These are phyloP conservation scores for Diaporthe sp. DNA, from an alignment of 2,329 filamentous ascomycete genomes.

Conservation along the genomic window DNA sequence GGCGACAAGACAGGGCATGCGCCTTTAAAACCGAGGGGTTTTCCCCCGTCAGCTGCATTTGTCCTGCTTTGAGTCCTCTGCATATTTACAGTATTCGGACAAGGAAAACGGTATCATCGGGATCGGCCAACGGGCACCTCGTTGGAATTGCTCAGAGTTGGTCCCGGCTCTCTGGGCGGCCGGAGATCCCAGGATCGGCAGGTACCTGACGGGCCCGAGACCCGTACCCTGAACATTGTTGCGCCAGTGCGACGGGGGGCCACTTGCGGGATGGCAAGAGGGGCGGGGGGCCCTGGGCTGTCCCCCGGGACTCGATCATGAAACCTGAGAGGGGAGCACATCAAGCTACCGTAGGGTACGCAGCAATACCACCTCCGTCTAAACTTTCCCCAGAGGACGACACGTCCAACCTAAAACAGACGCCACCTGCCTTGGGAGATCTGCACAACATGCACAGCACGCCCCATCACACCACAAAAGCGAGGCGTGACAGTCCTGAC, in stretches of 20 bases:
- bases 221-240: conserved; percentile 1
- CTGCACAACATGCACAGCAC: conserved; percentile 21
- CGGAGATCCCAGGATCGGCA: conserved; percentile 28
- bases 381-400: conserved; percentile 9
- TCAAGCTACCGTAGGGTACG: not conserved
- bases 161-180: conserved; percentile 10
- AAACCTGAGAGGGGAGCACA: conserved; percentile 3
- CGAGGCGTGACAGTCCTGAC: conserved; percentile 9
- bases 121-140: not conserved
- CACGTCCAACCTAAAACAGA: conserved; percentile 7
- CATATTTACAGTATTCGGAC: not conserved
- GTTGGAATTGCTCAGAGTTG: not conserved
- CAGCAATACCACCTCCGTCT: conserved; percentile 28
- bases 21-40: not conserved
- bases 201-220: conserved; percentile 22
- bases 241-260: not conserved
- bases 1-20: not conserved
- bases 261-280: not conserved
- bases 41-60: not conserved
- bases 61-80: not conserved
- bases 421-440: not conserved
- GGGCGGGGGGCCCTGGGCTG: not conserved
- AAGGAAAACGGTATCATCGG: not conserved
- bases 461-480: conserved; percentile 3
- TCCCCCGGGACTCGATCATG: conserved; percentile 19